Evolutionary conservation across 768 basidiomycete genomes (phyloP).

Genomic region (Rossbeevera mucosa): DNA sequence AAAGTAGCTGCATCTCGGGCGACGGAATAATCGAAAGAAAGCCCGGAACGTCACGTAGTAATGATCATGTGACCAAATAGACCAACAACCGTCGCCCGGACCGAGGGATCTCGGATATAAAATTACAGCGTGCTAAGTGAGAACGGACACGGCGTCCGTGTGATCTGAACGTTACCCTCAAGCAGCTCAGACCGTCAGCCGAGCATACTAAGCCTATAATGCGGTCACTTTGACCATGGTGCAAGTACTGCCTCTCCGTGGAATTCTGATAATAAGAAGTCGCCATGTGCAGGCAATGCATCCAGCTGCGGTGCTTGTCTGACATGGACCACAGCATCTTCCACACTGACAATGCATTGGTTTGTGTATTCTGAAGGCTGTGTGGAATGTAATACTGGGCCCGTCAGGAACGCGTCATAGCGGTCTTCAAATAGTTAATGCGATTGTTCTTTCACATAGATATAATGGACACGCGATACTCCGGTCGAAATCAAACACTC

Average conservation of each 20-base stretch:
- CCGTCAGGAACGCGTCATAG: not conserved
- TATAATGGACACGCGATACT: not conserved
- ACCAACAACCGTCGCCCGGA: no score
- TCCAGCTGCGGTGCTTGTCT: not conserved
- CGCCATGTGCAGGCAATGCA: not conserved
- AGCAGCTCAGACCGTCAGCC: no score
- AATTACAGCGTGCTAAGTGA: not conserved
- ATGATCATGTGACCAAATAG: conserved; percentile 11
- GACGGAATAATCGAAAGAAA: not conserved
- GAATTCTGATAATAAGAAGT: not conserved
- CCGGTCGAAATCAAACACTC: not conserved
- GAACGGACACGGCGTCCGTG: not conserved
- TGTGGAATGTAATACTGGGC: not conserved
- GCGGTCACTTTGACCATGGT: no score
- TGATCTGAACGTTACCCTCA: no score
- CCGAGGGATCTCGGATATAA: no score
- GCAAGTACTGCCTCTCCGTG: conserved; percentile 6
- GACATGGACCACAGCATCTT: not conserved
- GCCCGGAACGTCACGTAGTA: not conserved
- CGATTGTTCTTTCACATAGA: not conserved
- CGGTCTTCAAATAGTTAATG: not conserved
- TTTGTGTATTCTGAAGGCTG: not conserved
- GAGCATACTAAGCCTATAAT: no score
- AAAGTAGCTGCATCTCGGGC: conserved; percentile 24
- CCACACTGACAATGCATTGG: not conserved